Base-by-base conservation (phyloP, 306 rosid species). In the Vigna hirtella region DNA sequence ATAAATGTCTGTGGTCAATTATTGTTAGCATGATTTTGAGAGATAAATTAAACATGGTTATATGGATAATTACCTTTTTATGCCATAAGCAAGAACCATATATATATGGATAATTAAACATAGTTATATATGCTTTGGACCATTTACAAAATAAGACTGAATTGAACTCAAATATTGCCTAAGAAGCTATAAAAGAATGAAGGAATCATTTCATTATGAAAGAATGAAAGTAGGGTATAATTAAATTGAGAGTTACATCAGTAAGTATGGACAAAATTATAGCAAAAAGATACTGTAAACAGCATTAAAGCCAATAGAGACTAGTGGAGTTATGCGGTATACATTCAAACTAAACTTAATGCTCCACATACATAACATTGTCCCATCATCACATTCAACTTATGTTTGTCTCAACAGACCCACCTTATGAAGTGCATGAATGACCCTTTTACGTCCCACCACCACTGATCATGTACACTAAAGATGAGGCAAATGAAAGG, bases 291-390 rank as follows among this genome's bases (percentile, higher is more conserved):
- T 42, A 57, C 8, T 49, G 28, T 67, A 76, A 59, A 81, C 55
- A 70, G 63, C 63, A 70, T 59, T 62, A 82, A 77, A 77, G 80
- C 56, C 50, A 77, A 64, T 18, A 30, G 70, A 57, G 73, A 59
- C 17, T 66, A 79, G 82, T 73, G 88, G 87, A 61, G 61, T 84
- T 77, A 77, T 77, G 86, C 79, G 85, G 91, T 78, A 82, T 83
- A 70, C 43, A 81, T 73, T 78, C 36, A 67, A 51, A 68, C 50
- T 59, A 78, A 67, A 49, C 76, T 45, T 57, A 77, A 72, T 89
- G 90, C 87, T 86, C 88, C 92, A 85, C 84, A 48, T 72, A 80
- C 83, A 89, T 84, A 63, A 89, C 81, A 68, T 50, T 85, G 89
- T 84, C 81, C 76, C 81, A 77, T 91, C 87, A 76, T 86, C 83